Percentiles rank a stretch among this genome's conserved stretches.
These are phyloP conservation scores for Blumeria graminis DNA, from an alignment of 2,329 filamentous ascomycete genomes.

Conservation along the genomic window DNA sequence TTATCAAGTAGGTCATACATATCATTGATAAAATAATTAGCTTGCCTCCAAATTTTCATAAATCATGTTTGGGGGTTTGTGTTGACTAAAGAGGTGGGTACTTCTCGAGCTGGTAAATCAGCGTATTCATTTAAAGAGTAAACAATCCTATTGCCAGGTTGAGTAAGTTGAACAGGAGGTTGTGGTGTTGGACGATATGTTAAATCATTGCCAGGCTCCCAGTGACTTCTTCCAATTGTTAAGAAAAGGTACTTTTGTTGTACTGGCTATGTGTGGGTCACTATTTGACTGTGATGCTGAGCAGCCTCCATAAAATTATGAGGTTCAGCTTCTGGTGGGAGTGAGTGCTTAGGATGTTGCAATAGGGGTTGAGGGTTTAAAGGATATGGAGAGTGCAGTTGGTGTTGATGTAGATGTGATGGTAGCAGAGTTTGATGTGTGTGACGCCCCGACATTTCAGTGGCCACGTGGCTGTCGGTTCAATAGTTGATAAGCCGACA, in stretches of 20 bases:
- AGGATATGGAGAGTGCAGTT: background rate
- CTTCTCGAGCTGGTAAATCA: background rate
- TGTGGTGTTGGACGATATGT: background rate
- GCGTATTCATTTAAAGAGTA: background rate
- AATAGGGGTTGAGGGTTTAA: background rate
- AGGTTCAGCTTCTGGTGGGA: background rate
- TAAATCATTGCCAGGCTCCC: background rate
- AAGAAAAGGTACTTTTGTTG: background rate
- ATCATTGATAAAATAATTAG: background rate
- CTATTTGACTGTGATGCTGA: background rate
- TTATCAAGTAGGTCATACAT: background rate
- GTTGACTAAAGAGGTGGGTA: background rate
- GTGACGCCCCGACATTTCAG: too few relatives aligned
- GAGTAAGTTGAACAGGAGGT: background rate
- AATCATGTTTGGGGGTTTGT: background rate
- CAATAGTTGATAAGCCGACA: too few relatives aligned
- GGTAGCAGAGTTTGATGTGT: background rate
- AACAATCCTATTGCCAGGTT: background rate
- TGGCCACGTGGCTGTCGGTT: too few relatives aligned
- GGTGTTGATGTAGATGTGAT: background rate
- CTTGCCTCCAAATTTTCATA: background rate
- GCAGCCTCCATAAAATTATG: background rate
- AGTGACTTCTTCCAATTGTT: background rate
- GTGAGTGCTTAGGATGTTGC: background rate
- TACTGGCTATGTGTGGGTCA: background rate